These are phyloP conservation scores for Yueomyces sinensis DNA, from an alignment of 805 yeast species.

Conservation along the genomic window DNA sequence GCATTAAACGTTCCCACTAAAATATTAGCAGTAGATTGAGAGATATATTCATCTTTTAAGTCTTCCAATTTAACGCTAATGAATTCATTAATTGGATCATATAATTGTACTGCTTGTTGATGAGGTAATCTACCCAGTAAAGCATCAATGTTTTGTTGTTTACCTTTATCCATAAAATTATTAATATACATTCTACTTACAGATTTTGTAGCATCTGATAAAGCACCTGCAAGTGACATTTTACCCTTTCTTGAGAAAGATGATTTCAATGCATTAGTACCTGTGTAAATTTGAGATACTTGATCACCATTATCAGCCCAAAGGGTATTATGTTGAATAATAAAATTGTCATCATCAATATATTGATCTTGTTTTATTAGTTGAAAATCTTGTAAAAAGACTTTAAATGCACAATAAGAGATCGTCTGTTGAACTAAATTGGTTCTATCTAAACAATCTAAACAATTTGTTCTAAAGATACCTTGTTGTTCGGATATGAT, in stretches of 20 bases:
- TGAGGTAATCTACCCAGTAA: slow-evolving; percentile 70
- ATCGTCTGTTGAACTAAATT: slow-evolving; percentile 79
- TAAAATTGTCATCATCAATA: slow-evolving; percentile 37
- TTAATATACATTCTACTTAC: slow-evolving; percentile 92
- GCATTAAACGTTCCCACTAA: slow-evolving; percentile 82
- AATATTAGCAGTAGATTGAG: slow-evolving; percentile 43
- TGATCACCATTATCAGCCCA: slow-evolving; percentile 99
- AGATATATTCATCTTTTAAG: slow-evolving; percentile 39
- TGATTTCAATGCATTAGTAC: slow-evolving; percentile 92
- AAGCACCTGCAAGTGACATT: slow-evolving; percentile 91
- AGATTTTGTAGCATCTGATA: slow-evolving; percentile 94
- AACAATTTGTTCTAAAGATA: slow-evolving; percentile 82
- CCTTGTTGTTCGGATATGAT: slow-evolving; percentile 73
- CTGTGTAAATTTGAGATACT: slow-evolving; percentile 89
- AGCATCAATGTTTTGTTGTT: slow-evolving; percentile 81
- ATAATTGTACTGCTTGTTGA: slow-evolving; percentile 57
- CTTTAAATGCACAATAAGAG: slow-evolving; percentile 55
- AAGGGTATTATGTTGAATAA: slow-evolving; percentile 64
- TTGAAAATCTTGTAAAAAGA: slow-evolving; percentile 32
- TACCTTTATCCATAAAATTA: slow-evolving; percentile 83
- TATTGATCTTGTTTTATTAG: slow-evolving; percentile 14
- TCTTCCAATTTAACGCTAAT: slow-evolving; percentile 47
- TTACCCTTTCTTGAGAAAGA: slow-evolving; percentile 91
- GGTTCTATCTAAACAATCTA: slow-evolving; percentile 91
- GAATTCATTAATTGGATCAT: slow-evolving; percentile 80